Percentiles rank a stretch among this genome's conserved stretches.
Conservation (phyloP, 179 eudicot genomes). For the Kewa caespitosa region DNA sequence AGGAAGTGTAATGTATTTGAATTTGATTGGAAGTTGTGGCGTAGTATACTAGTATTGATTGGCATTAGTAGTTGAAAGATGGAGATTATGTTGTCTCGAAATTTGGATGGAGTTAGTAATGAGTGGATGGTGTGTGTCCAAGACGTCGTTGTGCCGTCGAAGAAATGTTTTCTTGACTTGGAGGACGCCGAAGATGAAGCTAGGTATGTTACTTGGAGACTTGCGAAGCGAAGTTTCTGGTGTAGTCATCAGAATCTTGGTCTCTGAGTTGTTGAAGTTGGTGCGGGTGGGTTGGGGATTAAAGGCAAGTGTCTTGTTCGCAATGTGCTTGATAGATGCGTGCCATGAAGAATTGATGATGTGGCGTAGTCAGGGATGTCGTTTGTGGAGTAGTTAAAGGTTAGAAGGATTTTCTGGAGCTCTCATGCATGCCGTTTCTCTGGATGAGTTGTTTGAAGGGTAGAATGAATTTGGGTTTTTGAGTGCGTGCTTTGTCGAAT, state of each 20-base stretch:
- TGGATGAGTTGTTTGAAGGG: background rate
- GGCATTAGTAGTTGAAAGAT: no score
- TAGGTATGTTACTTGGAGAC: background rate
- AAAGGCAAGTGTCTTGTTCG: background rate
- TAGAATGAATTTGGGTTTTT: no score
- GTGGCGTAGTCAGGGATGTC: background rate
- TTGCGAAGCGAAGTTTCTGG: background rate
- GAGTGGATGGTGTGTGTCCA: background rate
- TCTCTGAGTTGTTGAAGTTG: no score
- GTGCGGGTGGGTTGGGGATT: no score
- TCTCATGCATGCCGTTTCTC: background rate
- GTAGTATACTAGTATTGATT: background rate
- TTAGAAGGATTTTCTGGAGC: background rate
- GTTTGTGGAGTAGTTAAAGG: background rate
- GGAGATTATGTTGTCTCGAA: background rate
- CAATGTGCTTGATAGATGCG: background rate
- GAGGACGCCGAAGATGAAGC: background rate
- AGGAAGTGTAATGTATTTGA: background rate
- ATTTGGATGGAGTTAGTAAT: background rate
- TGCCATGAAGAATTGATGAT: background rate
- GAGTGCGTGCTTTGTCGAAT: no score
- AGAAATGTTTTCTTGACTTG: background rate
- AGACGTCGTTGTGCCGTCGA: background rate
- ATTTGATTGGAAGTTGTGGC: background rate
- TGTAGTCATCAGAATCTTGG: background rate